Conservation (phyloP, 2,329 filamentous ascomycete genomes). For the Aspergillus vadensis region DNA sequence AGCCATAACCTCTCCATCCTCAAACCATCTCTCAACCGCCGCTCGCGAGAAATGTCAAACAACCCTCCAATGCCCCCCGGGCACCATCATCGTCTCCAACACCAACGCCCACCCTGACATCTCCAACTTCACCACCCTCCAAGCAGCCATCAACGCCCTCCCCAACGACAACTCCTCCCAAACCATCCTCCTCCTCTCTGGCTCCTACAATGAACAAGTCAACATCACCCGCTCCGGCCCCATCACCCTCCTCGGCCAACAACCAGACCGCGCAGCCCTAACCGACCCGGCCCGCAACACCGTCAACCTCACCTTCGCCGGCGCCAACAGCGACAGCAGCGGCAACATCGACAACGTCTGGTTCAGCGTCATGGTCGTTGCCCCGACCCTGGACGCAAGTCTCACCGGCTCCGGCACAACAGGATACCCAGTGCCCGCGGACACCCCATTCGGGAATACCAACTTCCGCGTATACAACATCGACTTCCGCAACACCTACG, state of each 20-base stretch:
- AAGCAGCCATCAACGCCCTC: slow-evolving; percentile 52
- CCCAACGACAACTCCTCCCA: slow-evolving; percentile 50
- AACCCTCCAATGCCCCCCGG: slow-evolving; percentile 28
- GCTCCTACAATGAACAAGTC: slow-evolving; percentile 64
- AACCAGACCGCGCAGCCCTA: slow-evolving; percentile 37
- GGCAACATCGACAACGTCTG: slow-evolving; percentile 60
- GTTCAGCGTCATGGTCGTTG: slow-evolving; percentile 63
- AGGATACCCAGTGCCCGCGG: slow-evolving; percentile 60
- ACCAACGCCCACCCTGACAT: slow-evolving; percentile 12
- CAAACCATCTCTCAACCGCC: slow-evolving; percentile 6
- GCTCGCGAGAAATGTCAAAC: slow-evolving; percentile 30
- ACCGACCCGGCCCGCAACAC: slow-evolving; percentile 51
- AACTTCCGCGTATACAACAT: slow-evolving; percentile 70
- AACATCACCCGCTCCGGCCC: slow-evolving; percentile 66
- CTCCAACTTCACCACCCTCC: slow-evolving; percentile 43
- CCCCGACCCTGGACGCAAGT: slow-evolving; percentile 64
- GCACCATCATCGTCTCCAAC: slow-evolving; percentile 33
- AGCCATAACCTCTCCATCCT: slow-evolving; percentile 3
- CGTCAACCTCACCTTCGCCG: slow-evolving; percentile 62
- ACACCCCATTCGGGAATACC: slow-evolving; percentile 63
- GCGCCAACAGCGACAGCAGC: slow-evolving; percentile 53
- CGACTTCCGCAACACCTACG: slow-evolving; percentile 64
- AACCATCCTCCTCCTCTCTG: slow-evolving; percentile 62
- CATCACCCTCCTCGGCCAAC: slow-evolving; percentile 63
- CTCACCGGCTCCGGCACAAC: slow-evolving; percentile 64